Evolutionary conservation across 108 stramenopile genomes (phyloP).

Genomic region (Nannochloropsis gaditana): DNA sequence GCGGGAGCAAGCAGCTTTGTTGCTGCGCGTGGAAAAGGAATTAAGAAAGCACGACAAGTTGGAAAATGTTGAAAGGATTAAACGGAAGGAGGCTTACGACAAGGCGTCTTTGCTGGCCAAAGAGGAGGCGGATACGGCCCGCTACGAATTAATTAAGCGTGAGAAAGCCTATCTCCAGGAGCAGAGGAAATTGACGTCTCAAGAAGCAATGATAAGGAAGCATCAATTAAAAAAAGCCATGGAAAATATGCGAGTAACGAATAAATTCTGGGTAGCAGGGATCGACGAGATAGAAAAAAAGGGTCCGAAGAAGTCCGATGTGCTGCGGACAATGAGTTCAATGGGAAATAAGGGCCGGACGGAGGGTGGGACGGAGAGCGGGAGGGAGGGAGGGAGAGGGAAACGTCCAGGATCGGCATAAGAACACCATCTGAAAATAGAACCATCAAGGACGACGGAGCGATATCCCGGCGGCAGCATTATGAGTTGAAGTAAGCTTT

Average conservation of each 20-base stretch:
- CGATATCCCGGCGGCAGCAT: too few species aligned
- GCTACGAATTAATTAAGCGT: neutral
- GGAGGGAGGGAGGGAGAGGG: neutral
- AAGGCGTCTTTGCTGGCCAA: neutral
- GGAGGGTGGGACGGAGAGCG: neutral
- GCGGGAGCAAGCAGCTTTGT: neutral
- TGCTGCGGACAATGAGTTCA: neutral
- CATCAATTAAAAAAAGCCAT: neutral
- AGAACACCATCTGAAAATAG: too few species aligned
- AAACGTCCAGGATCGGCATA: neutral
- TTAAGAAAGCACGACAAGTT: neutral
- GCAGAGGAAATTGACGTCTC: neutral
- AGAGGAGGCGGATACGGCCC: neutral
- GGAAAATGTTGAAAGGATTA: neutral
- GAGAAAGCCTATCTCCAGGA: neutral
- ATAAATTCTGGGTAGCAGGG: neutral
- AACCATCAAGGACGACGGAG: too few species aligned
- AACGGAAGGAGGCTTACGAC: neutral
- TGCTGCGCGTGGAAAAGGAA: neutral
- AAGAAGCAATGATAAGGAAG: conserved; percentile 7
- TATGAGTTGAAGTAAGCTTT: too few species aligned
- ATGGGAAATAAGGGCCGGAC: neutral
- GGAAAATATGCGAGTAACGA: neutral
- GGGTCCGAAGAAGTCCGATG: neutral
- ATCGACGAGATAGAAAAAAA: neutral